phyloP scores from a whole-genome alignment of 495 filamentous ascomycete species.

The Penicillium paxilli region DNA sequence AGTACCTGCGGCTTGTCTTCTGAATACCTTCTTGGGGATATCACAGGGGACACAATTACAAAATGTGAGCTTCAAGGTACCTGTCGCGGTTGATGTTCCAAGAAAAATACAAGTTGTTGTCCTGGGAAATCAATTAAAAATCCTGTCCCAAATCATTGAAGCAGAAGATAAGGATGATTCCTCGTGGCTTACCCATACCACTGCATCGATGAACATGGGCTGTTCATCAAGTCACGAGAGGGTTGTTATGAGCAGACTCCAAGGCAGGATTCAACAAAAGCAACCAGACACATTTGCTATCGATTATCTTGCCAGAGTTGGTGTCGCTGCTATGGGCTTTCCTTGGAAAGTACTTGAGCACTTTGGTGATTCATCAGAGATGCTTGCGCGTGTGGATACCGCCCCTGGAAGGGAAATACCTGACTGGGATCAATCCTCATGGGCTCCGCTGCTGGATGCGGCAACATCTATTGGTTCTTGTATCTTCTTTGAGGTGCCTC shows the following conservation, averaged over 20 bases:
- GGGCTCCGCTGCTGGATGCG: constrained; percentile 47
- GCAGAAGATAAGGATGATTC: not conserved
- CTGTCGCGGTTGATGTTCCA: not conserved
- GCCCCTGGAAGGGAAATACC: constrained; percentile 7
- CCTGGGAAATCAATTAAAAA: not conserved
- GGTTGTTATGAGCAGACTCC: too few relatives aligned
- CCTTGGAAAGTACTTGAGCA: constrained; percentile 46
- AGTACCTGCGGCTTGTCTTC: constrained; percentile 37
- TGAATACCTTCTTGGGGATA: constrained; percentile 40
- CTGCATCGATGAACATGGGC: not conserved
- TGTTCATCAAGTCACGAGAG: not conserved
- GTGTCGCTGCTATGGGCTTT: constrained; percentile 44
- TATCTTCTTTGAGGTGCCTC: constrained; percentile 39
- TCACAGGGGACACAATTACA: not conserved
- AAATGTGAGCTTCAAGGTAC: not conserved
- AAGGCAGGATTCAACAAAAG: too few relatives aligned
- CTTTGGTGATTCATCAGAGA: constrained; percentile 36
- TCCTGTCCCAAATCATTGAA: not conserved
- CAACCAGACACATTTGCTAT: constrained; percentile 32
- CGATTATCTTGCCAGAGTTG: constrained; percentile 41
- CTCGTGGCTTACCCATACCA: constrained; percentile 43
- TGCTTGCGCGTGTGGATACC: constrained; percentile 43
- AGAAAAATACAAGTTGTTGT: not conserved
- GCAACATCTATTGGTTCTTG: constrained; percentile 49
- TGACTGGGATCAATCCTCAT: constrained; percentile 37